Conservation (phyloP, 2,329 filamentous ascomycete species). For the Calycina marina region DNA sequence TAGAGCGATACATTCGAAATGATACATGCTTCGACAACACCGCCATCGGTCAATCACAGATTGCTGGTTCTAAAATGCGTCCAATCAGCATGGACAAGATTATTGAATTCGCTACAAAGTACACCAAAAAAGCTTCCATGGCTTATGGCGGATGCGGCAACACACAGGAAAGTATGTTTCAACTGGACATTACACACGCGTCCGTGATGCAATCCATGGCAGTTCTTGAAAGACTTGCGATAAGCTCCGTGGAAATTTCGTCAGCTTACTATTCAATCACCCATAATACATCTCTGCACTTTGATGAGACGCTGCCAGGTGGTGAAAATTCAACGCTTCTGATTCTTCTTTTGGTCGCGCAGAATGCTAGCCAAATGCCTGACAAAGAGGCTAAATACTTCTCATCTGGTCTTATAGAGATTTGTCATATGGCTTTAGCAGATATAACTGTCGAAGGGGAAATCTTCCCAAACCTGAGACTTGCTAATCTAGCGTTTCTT, state of each 20-base stretch:
- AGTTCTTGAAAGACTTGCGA: conserved; percentile 54
- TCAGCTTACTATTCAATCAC: conserved; percentile 52
- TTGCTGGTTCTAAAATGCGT: too few relatives aligned
- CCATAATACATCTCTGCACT: conserved; percentile 43
- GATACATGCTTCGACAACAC: too few relatives aligned
- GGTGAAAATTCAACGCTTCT: conserved; percentile 51
- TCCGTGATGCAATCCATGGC: conserved; percentile 48
- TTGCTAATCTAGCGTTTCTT: conserved; percentile 49
- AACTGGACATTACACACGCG: conserved; percentile 38
- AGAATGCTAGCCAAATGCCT: conserved; percentile 52
- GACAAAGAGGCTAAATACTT: conserved; percentile 50
- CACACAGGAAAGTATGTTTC: conserved; percentile 18
- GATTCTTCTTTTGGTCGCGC: conserved; percentile 57
- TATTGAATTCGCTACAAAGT: conserved; percentile 56
- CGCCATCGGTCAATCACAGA: too few relatives aligned
- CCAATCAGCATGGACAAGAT: too few relatives aligned
- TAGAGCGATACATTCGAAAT: too few relatives aligned
- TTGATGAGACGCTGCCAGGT: conserved; percentile 52
- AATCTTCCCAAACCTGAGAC: conserved; percentile 48
- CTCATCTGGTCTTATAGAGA: conserved; percentile 52
- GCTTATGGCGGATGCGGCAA: conserved; percentile 40
- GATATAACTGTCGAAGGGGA: conserved; percentile 60
- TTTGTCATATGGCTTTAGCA: conserved; percentile 57
- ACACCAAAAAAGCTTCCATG: conserved; percentile 55
- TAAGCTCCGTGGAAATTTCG: conserved; percentile 50